Conservation (phyloP, 192 early-diverging fungal species). For the Spizellomyces punctatus region DNA sequence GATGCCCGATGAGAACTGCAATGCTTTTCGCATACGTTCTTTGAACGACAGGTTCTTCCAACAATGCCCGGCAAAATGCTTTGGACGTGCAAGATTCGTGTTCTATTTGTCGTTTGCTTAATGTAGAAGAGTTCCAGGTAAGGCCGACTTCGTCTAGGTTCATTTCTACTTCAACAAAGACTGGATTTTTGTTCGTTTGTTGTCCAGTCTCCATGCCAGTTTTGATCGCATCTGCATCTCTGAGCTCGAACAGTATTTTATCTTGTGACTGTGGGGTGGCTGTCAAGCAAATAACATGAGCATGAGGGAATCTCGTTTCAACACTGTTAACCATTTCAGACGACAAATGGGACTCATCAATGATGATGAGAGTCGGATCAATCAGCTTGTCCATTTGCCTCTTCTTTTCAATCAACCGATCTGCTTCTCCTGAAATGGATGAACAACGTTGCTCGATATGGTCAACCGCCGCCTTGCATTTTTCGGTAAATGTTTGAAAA, state of each 20-base stretch:
- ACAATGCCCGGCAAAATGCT: neutral
- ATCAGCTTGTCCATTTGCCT: neutral
- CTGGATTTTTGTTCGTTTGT: neutral
- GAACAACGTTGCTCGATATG: neutral
- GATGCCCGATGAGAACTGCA: neutral
- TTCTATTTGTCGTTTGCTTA: neutral
- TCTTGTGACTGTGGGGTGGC: neutral
- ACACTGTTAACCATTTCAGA: neutral
- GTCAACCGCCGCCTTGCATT: neutral
- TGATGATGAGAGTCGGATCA: neutral
- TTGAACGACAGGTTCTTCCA: neutral
- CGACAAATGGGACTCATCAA: constrained; percentile 5
- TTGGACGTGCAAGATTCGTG: neutral
- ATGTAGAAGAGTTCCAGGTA: neutral
- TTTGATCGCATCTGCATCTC: neutral
- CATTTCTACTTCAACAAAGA: neutral
- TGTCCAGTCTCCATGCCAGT: neutral
- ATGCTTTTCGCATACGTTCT: neutral
- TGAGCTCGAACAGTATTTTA: neutral
- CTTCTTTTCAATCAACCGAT: neutral
- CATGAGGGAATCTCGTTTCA: neutral
- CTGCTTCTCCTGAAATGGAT: neutral
- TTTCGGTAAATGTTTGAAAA: neutral
- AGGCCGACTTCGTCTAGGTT: neutral
- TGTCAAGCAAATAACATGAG: neutral